Evolutionary conservation across 768 basidiomycete genomes (phyloP).

Genomic region (Auriscalpium microsporum): DNA sequence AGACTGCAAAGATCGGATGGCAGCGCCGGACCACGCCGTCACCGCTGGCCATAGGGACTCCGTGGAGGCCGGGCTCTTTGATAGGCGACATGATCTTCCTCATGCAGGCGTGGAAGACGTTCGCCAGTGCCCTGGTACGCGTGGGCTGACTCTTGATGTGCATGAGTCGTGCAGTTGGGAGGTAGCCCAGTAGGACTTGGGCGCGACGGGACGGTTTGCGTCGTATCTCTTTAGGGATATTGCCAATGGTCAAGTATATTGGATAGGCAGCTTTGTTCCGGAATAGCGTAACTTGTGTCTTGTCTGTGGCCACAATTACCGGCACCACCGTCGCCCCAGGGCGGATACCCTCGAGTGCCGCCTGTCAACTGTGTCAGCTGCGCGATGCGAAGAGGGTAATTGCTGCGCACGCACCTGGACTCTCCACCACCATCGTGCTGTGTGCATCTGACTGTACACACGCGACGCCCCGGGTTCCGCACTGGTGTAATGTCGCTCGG

Average conservation of each 20-base stretch:
- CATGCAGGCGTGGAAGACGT: slow-evolving; percentile 21
- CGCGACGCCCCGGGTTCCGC: not conserved
- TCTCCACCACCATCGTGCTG: slow-evolving; percentile 20
- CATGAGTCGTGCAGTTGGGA: slow-evolving; percentile 16
- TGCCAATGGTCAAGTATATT: slow-evolving; percentile 26
- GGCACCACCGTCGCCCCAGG: no score
- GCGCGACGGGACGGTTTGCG: slow-evolving; percentile 15
- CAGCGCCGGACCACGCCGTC: slow-evolving; percentile 14
- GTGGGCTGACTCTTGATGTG: slow-evolving; percentile 7
- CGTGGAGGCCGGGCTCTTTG: slow-evolving; percentile 3
- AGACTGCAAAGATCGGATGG: slow-evolving; percentile 18
- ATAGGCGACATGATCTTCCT: slow-evolving; percentile 7
- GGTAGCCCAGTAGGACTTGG: slow-evolving; percentile 20
- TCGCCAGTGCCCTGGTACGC: not conserved
- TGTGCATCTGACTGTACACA: slow-evolving; percentile 16
- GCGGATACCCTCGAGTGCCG: no score
- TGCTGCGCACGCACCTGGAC: slow-evolving; percentile 17
- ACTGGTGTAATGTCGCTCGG: not conserved
- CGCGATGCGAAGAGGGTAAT: no score
- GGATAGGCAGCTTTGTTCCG: slow-evolving; percentile 26
- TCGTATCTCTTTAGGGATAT: slow-evolving; percentile 18
- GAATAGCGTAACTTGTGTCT: slow-evolving; percentile 22
- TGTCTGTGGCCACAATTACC: no score
- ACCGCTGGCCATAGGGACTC: slow-evolving; percentile 12
- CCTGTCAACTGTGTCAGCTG: no score